Conservation (phyloP, 352 stramenopile species). For the Pythium monospermum region DNA sequence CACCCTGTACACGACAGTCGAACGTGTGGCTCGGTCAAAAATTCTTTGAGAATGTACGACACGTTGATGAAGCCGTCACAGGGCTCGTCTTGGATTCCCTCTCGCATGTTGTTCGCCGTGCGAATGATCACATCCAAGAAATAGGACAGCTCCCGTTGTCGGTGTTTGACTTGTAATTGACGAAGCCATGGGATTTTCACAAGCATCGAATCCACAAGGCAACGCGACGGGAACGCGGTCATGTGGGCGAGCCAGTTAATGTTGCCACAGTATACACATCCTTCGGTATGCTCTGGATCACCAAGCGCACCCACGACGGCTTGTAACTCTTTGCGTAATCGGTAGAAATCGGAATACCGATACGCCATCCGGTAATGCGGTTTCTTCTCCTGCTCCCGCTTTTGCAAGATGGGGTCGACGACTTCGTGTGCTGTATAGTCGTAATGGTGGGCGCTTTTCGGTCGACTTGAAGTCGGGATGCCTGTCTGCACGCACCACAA, state of each 20-base stretch:
- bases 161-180: not conserved
- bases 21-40: slow-evolving; percentile 35
- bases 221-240: not conserved
- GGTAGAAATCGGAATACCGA: not conserved
- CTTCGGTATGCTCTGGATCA: not conserved
- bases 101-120: not conserved
- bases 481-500: slow-evolving; percentile 38
- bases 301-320: not conserved
- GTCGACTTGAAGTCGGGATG: slow-evolving; percentile 23
- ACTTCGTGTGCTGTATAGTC: not conserved
- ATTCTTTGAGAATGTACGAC: slow-evolving; percentile 45
- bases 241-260: not conserved
- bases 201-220: not conserved
- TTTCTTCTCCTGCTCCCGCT: not conserved
- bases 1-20: slow-evolving; percentile 9
- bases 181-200: not conserved
- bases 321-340: not conserved
- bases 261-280: not conserved
- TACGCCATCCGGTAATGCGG: not conserved
- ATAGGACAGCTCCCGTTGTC: not conserved
- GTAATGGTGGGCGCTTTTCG: not conserved
- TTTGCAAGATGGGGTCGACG: not conserved
- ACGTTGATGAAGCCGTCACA: slow-evolving; percentile 36
- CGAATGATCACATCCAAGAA: not conserved
- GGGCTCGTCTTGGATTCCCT: slow-evolving; percentile 4